Evolutionary conservation across 495 filamentous ascomycete genomes (phyloP).

Genomic region (Trichocladium antarcticum): DNA sequence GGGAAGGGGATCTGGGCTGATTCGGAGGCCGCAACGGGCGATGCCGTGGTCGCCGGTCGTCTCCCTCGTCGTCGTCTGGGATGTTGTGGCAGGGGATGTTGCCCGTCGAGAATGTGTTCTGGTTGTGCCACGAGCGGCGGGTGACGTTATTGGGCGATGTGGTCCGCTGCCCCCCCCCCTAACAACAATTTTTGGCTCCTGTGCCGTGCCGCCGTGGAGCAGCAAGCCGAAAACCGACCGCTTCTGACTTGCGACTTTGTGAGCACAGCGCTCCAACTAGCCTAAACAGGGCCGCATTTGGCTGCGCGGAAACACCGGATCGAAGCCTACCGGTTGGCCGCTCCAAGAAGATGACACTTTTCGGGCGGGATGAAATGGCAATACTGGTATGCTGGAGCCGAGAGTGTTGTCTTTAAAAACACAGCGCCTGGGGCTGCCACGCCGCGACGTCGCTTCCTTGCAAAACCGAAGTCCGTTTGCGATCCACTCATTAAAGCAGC

Average conservation of each 20-base stretch:
- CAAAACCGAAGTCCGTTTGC: background rate
- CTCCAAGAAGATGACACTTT: no score
- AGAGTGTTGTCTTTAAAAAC: background rate
- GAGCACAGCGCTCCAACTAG: no score
- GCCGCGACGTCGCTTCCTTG: background rate
- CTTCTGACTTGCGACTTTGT: no score
- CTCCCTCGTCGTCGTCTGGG: background rate
- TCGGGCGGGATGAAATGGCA: no score
- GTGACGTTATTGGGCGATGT: constrained; percentile 22
- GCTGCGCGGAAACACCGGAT: no score
- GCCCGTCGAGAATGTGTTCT: constrained; percentile 10
- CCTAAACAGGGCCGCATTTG: no score
- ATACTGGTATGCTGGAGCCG: no score
- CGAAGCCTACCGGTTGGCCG: no score
- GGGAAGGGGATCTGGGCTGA: background rate
- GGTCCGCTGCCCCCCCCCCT: constrained; percentile 11
- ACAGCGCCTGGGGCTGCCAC: background rate
- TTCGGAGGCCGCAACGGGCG: constrained; percentile 8
- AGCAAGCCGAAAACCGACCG: background rate
- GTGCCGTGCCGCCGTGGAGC: no score
- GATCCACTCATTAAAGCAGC: constrained; percentile 3
- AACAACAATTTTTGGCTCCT: constrained; percentile 12
- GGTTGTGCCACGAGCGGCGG: constrained; percentile 14
- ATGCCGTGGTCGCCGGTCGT: constrained; percentile 1
- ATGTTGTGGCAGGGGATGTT: background rate